Conservation (phyloP, 371 early-diverging fungal species). For the Cokeromyces recurvatus region DNA sequence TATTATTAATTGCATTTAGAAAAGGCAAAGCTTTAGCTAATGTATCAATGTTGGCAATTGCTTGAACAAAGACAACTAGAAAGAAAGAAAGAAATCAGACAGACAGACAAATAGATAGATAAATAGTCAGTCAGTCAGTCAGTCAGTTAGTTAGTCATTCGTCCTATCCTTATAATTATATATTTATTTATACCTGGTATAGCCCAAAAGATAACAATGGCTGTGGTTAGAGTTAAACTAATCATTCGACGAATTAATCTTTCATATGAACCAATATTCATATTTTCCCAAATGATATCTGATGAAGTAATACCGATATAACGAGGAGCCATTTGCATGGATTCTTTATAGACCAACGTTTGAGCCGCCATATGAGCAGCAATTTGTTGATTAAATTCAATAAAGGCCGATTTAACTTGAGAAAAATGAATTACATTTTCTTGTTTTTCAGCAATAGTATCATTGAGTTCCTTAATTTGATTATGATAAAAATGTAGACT, state of each 20-base stretch:
- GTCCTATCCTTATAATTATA: too few relatives aligned
- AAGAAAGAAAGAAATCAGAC: too few relatives aligned
- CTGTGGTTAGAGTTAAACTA: slow-evolving; percentile 41
- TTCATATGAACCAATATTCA: slow-evolving; percentile 54
- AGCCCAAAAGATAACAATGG: slow-evolving; percentile 70
- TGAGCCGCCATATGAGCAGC: slow-evolving; percentile 85
- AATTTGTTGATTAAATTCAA: slow-evolving; percentile 75
- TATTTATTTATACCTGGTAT: slow-evolving; percentile 41
- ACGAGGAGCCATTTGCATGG: slow-evolving; percentile 66
- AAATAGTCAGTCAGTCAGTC: too few relatives aligned
- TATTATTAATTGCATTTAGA: slow-evolving; percentile 29
- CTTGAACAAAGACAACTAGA: slow-evolving; percentile 49
- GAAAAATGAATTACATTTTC: slow-evolving; percentile 4
- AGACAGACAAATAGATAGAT: too few relatives aligned
- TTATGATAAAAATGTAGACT: slow-evolving; percentile 55
- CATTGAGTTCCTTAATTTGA: slow-evolving; percentile 51
- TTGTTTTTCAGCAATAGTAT: slow-evolving; percentile 43
- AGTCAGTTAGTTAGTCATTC: too few relatives aligned
- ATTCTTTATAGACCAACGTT: slow-evolving; percentile 60
- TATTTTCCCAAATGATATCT: slow-evolving; percentile 83
- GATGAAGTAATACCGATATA: slow-evolving; percentile 63
- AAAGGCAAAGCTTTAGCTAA: slow-evolving; percentile 50
- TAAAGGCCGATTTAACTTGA: slow-evolving; percentile 67
- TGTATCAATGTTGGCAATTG: slow-evolving; percentile 58
- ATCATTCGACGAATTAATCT: slow-evolving; percentile 54